Base-by-base conservation (phyloP, 495 filamentous ascomycete species). In the Aspergillus cavernicola region DNA sequence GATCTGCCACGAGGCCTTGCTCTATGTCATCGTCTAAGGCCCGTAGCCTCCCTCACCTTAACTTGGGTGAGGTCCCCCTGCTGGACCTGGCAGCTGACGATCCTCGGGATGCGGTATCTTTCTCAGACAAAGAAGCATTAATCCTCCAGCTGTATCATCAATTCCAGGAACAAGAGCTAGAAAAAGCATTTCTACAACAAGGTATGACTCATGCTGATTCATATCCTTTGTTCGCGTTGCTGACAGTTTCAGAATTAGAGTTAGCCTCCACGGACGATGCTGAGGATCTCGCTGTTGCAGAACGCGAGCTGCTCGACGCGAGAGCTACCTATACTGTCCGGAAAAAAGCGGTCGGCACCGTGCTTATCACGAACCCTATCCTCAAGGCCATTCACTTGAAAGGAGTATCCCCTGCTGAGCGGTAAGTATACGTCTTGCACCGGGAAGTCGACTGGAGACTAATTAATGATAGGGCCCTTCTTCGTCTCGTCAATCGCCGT, bases 301-400 rank as follows among this genome's bases (percentile, higher is more conserved):
- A 89, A 61, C 76, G 78, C 39, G 83, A 83, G 47, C 77, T 88
- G 28, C 68, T 90, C 19, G 81, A 88, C 57, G 81, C 87, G 36
- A 81, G 84, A 62, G 83, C 86, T 40, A 72, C 74, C 38, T 87
- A 89, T 62, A 74, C 78, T 28, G 72, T 91, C 50, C 81, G 80
- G 50, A 82, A 82, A 58, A 81, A 80, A 55, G 79, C 88, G n/a
- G 68, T 86, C 11, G 79, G 82, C 42, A 83, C 74, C 44, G 80
- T 87, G 22, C 67, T 92, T 53, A 79, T 80, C 56, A 81, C 83
- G 19, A 85, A 88, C 60, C 88, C 89, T 9, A 84, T 84, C 41
- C 69, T 95, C 45, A 89, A 88, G 61, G 85, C 89, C 1, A 80
- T 90, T 45, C 87, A 92, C 63, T 70, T 82, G 42, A 86, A 83